Evolutionary conservation across 2,329 filamentous ascomycete species (phyloP).

Genomic region (Cercospora citrullina): DNA sequence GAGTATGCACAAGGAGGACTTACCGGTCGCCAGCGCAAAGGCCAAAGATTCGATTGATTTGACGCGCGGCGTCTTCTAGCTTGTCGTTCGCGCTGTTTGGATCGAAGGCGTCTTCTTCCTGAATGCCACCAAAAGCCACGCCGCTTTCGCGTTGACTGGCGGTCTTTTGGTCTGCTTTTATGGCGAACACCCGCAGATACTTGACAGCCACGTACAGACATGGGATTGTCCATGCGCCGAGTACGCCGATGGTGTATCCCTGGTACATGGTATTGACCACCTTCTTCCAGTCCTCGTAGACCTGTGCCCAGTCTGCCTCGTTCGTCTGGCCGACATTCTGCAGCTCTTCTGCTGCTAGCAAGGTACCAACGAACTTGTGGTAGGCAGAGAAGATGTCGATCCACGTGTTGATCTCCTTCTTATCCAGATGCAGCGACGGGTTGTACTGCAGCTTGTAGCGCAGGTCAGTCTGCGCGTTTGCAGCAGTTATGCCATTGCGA

Average conservation of each 20-base stretch:
- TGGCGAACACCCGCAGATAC: conserved; percentile 83
- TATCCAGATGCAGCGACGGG: conserved; percentile 45
- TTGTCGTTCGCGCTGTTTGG: conserved; percentile 77
- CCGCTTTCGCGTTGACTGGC: conserved; percentile 48
- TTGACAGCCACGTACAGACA: conserved; percentile 85
- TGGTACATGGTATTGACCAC: conserved; percentile 73
- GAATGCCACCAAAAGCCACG: conserved; percentile 51
- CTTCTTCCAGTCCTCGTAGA: conserved; percentile 88
- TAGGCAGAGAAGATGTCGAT: conserved; percentile 78
- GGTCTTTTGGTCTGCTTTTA: conserved; percentile 77
- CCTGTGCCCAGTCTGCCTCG: conserved; percentile 70
- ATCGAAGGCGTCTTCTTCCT: conserved; percentile 83
- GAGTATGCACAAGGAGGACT: conserved; percentile 33
- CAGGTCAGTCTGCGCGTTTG: conserved; percentile 67
- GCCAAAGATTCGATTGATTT: conserved; percentile 89
- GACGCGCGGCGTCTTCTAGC: conserved; percentile 84
- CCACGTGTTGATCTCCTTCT: conserved; percentile 74
- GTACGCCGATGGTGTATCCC: conserved; percentile 73
- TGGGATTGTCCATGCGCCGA: conserved; percentile 90
- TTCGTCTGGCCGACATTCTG: conserved; percentile 44
- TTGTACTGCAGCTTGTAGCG: conserved; percentile 68
- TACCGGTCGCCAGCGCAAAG: conserved; percentile 88
- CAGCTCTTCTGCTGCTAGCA: conserved; percentile 65
- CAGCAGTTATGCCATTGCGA: conserved; percentile 67
- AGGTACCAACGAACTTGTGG: conserved; percentile 77